Percentiles rank a stretch among this genome's conserved stretches.
Conservation (phyloP, 2,329 filamentous ascomycete genomes). For the Fragosphaeria purpurea region DNA sequence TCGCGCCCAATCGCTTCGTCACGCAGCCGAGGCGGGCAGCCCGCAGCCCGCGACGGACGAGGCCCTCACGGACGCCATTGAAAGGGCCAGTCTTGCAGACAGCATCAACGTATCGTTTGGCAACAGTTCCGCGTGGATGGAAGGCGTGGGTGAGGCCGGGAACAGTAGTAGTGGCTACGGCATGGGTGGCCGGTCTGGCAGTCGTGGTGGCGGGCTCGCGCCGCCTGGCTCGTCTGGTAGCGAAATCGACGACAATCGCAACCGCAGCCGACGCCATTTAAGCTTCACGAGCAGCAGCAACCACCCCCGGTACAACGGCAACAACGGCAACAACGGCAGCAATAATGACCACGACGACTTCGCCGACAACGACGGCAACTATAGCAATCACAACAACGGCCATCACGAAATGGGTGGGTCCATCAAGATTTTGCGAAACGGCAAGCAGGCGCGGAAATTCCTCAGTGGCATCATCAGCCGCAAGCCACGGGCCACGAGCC, state of each 20-base stretch:
- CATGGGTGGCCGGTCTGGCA: background rate
- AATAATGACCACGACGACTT: too few species aligned
- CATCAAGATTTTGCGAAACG: conserved; percentile 26
- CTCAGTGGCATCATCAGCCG: conserved; percentile 31
- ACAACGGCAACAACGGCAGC: background rate
- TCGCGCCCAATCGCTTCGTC: conserved; percentile 36
- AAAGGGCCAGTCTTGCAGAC: conserved; percentile 31
- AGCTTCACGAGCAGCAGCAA: conserved; percentile 14
- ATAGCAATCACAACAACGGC: conserved; percentile 17
- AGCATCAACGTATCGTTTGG: conserved; percentile 26
- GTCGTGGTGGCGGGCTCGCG: background rate
- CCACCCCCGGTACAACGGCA: too few species aligned
- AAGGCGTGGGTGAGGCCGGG: conserved; percentile 2
- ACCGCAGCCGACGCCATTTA: conserved; percentile 17
- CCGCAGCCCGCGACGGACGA: conserved; percentile 16
- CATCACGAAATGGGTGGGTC: conserved; percentile 24
- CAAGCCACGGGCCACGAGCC: conserved; percentile 19
- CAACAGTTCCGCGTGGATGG: conserved; percentile 14
- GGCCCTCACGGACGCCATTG: conserved; percentile 37
- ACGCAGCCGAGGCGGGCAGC: conserved; percentile 20
- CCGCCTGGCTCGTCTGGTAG: conserved; percentile 43
- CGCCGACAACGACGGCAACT: too few species aligned
- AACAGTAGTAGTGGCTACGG: background rate
- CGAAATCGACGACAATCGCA: conserved; percentile 27
- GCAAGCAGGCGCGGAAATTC: conserved; percentile 31